Evolutionary conservation across 192 early-diverging fungal genomes (phyloP), one percentile per base, ranked within the genome.

Genomic region (Coemansia sp.): DNA sequence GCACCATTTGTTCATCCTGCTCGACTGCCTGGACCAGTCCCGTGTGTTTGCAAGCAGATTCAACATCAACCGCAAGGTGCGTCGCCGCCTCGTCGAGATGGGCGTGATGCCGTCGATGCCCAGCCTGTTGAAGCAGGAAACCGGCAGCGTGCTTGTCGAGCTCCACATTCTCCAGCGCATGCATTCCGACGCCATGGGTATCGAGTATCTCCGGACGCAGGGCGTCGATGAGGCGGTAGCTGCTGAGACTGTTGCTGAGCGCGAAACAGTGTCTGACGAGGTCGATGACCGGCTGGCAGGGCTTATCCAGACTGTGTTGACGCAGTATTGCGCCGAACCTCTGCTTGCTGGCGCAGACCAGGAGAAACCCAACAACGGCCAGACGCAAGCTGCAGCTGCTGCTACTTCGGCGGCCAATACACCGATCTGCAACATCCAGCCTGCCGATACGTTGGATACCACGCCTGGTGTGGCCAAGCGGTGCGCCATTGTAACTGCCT

Each of bases 121-220:
- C 20, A 95, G 95, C 61, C 66, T 98, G 48, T 85, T 96, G 26
- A 95, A 94, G 68, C 94, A 95, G 73, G 96, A 98, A 77, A 93
- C 94, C 14, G 83, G 77, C 30, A 89, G 85, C 69, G 86, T 88
- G 52, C 80, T 89, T 68, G 84, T 91, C 65, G 76, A 88, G 69
- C 83, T 85, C 44, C 86, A 75, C 63, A 92, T 94, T 33, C 80
- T 97, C 64, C 88, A 91, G 71, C 91, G 91, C 64, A 91, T 93
- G 88, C 88, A 90, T 34, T 38, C 59, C 20, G 79, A 87, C 23
- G 81, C 79, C 1, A 43, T 77, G 14, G 74, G 71, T 5, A 56
- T 62, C 5, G 44, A 35, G 4, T 21, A 38, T 6, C 20, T 35
- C 24, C 18, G 33, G 38, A 34, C 58, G 45, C 11, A 30, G 16